Evolutionary conservation across 2,329 filamentous ascomycete species (phyloP), one percentile per base, ranked within the genome.

Genomic region (Aspergillus aculeatus): DNA sequence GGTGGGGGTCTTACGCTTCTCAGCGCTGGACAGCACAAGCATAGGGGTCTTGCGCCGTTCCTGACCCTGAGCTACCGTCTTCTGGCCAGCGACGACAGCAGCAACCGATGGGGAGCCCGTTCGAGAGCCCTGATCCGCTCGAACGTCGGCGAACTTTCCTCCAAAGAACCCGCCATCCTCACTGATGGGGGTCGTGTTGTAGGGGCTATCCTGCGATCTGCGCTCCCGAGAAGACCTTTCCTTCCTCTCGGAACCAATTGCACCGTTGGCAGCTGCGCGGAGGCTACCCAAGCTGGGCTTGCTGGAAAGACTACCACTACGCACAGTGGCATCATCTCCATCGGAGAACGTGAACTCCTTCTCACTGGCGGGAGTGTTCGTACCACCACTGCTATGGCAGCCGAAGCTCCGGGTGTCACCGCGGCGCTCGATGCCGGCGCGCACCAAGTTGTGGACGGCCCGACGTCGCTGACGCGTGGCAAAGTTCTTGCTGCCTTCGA

Each of bases 401-500:
- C 87, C 89, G 64, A 86, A 83, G 64, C 89, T 90, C 60, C 88
- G 82, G 78, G 84, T 89, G 82, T 84, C 73, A n/a, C 74, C 84
- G 58, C 94, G 91, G 61, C 95, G 90, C 71, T 92, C 91, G 64
- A 95, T 84, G 16, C 94, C 93, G 56, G 94, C 94, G 65, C 91
- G 90, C 62, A 97, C 91, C 53, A 99, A 85, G 73, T 92, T 97
- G 80, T 93, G 88, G 49, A 99, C 88, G 26, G 95, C 95, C 69
- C 90, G 92, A 65, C 94, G 92, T 61, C 95, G 92, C 71, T 96
- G 93, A 62, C 95, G 92, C 58, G 92, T 88, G 11, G 90, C 90
- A 78, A 99, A 99, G 81, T 99, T 99, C 86, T 97, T 82, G 86
- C 94, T 97, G 24, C 94, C 95, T 75, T 98, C 94, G 64, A 94